These are phyloP conservation scores for Deuterostichococcus epilithicus DNA, from an alignment of 139 green algal genomes.

Conservation along the genomic window DNA sequence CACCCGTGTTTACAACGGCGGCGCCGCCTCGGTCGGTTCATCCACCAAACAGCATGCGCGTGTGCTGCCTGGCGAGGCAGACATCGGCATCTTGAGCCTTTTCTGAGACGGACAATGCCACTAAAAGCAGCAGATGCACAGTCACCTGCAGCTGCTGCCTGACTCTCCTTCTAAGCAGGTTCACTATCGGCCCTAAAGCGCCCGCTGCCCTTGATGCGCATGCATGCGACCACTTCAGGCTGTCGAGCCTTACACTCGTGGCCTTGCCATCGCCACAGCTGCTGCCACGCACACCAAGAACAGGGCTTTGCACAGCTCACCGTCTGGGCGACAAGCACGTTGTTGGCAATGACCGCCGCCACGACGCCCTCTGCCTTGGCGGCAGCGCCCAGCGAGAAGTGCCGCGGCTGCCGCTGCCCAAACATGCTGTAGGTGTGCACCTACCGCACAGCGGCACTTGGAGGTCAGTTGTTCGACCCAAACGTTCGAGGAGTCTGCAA, in stretches of 20 bases:
- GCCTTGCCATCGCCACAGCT: neutral
- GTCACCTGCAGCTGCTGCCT: too few species aligned
- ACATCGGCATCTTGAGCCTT: too few species aligned
- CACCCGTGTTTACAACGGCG: too few species aligned
- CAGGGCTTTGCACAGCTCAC: conserved; percentile 30
- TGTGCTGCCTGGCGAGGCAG: too few species aligned
- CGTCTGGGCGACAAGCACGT: conserved; percentile 66
- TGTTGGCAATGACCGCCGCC: conserved; percentile 35
- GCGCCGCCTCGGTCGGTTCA: too few species aligned
- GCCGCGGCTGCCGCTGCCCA: conserved; percentile 31
- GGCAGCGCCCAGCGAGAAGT: conserved; percentile 61
- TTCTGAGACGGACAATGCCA: too few species aligned
- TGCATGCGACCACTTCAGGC: too few species aligned
- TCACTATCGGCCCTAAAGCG: too few species aligned
- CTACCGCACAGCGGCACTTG: conserved; percentile 19
- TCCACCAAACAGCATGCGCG: too few species aligned
- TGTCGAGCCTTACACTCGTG: neutral
- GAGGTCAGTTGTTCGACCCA: neutral
- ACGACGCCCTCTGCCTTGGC: conserved; percentile 50
- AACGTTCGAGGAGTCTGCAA: neutral
- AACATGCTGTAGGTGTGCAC: conserved; percentile 47
- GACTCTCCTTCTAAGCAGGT: too few species aligned
- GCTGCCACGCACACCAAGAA: neutral
- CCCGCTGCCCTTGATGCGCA: too few species aligned
- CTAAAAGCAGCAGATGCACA: too few species aligned